Evolutionary conservation across 441 rosid genomes (phyloP).

Genomic region (Gossypium schwendimanii): DNA sequence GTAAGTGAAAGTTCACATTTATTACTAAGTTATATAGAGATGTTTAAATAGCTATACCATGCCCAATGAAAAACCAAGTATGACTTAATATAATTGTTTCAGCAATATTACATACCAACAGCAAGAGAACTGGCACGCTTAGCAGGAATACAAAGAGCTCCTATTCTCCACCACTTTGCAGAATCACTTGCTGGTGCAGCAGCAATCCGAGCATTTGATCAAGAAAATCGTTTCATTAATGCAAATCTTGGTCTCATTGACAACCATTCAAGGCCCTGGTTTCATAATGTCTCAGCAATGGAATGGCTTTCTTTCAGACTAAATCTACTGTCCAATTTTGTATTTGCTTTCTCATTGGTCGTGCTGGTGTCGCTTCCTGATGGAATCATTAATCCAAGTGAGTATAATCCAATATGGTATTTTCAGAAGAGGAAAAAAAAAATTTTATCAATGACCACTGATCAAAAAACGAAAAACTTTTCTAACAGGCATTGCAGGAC

Average conservation of each 20-base stretch:
- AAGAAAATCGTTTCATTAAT: conserved; percentile 56
- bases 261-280: conserved; percentile 90
- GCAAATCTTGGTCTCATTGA: conserved; percentile 69
- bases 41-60: neutral
- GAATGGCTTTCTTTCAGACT: conserved; percentile 98
- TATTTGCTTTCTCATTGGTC: conserved; percentile 86
- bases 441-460: neutral
- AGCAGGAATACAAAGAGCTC: conserved; percentile 83
- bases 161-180: conserved; percentile 94
- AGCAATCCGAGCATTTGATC: conserved; percentile 85
- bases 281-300: conserved; percentile 84
- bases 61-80: neutral
- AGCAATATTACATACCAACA: conserved; percentile 92
- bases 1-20: conserved; percentile 34
- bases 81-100: conserved; percentile 13
- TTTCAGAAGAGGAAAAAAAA: neutral
- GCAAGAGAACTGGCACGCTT: conserved; percentile 93
- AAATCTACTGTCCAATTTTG: conserved; percentile 80
- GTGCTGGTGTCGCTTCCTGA: conserved; percentile 87
- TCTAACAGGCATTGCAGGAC: conserved; percentile 81
- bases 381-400: conserved; percentile 95
- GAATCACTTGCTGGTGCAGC: conserved; percentile 94
- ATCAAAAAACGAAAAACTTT: neutral
- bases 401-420: conserved; percentile 22
- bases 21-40: neutral